phyloP scores from a whole-genome alignment of 176 grass and related monocot genomes.

The Poa annua region DNA sequence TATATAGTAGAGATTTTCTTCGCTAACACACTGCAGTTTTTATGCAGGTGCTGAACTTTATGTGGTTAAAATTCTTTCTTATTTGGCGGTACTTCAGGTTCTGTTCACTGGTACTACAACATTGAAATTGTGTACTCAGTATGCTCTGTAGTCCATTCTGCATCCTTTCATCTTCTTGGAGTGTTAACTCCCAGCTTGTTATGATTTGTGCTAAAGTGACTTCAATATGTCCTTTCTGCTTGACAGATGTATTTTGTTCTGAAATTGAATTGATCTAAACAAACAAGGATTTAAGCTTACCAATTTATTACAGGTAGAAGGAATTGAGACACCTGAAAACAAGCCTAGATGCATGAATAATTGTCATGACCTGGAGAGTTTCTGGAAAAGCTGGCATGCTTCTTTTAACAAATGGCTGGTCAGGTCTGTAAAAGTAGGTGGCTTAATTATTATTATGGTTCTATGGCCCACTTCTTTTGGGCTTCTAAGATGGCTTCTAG shows the following conservation, averaged over 20 bases:
- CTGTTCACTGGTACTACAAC: constrained; percentile 85
- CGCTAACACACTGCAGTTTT: background rate
- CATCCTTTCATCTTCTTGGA: constrained; percentile 5
- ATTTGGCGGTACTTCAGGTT: constrained; percentile 99
- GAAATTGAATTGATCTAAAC: background rate
- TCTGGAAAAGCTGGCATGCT: constrained; percentile 99
- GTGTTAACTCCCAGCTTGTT: background rate
- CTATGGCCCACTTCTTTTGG: too few relatives aligned
- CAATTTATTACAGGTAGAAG: constrained; percentile 65
- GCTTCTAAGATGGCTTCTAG: too few relatives aligned
- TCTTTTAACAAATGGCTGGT: constrained; percentile 99
- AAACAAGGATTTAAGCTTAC: constrained; percentile 23
- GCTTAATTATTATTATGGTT: constrained; percentile 42
- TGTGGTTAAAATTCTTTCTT: constrained; percentile 99
- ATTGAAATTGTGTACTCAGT: background rate
- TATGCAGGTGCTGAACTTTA: constrained; percentile 90
- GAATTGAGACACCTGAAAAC: constrained; percentile 88
- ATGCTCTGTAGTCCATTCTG: background rate
- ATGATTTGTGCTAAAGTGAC: background rate
- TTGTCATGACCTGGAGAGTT: constrained; percentile 91
- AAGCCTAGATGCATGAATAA: constrained; percentile 97
- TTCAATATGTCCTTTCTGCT: background rate
- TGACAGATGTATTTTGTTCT: background rate
- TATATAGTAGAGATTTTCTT: background rate
- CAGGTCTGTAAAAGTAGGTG: constrained; percentile 54